A percentile compares a stretch with the other conserved stretches of the same genome.
Evolutionary conservation across 805 yeast species (phyloP).

Genomic region (Candida suzukii): DNA sequence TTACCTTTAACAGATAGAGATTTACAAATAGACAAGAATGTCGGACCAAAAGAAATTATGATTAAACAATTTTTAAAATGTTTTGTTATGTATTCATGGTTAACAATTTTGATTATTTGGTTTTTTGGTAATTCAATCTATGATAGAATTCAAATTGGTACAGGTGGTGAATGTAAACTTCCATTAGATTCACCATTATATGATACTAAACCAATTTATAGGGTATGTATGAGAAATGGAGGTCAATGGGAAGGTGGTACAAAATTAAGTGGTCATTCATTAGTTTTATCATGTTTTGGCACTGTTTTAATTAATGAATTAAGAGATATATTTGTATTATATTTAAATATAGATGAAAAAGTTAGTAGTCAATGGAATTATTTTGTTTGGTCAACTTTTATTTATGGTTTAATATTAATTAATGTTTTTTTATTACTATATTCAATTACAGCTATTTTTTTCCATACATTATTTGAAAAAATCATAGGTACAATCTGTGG

Average conservation of each 20-base stretch:
- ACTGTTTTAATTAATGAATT: constrained; percentile 20
- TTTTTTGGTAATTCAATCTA: constrained; percentile 26
- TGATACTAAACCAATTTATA: constrained; percentile 8
- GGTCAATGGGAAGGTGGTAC: constrained; percentile 31
- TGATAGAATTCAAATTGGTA: constrained; percentile 23
- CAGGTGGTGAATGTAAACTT: constrained; percentile 33
- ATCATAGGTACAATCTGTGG: constrained; percentile 37
- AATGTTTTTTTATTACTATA: constrained; percentile 32
- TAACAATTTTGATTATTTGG: constrained; percentile 21
- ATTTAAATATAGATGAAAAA: background rate
- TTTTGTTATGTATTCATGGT: constrained; percentile 12
- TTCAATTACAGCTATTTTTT: constrained; percentile 38
- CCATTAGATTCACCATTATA: constrained; percentile 11
- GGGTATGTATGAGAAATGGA: constrained; percentile 2
- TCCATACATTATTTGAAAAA: constrained; percentile 42
- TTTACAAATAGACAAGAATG: background rate
- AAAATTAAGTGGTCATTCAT: constrained; percentile 37
- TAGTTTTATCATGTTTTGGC: constrained; percentile 28
- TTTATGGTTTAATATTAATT: background rate
- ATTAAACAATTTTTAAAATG: constrained; percentile 14
- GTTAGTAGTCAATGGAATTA: background rate
- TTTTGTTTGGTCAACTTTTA: background rate
- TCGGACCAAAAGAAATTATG: background rate
- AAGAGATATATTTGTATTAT: background rate
- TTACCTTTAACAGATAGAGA: background rate